Evolutionary conservation across 2,329 filamentous ascomycete species (phyloP), one percentile per base, ranked within the genome.

Genomic region (Botrytis elliptica): DNA sequence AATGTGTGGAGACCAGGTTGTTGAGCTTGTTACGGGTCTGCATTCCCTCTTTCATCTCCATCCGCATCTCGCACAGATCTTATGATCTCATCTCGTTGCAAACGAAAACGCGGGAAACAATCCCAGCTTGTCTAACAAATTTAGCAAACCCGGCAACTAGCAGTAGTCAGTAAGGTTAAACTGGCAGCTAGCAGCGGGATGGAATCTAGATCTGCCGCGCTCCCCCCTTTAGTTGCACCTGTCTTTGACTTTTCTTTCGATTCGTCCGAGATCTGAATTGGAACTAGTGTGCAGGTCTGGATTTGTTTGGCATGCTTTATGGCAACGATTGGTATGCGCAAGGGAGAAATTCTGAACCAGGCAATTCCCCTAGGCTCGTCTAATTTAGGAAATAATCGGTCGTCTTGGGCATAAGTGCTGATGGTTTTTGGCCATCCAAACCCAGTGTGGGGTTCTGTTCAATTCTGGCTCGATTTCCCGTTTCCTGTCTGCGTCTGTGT

Each of bases 1-100:
- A 16, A 57, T 29, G 52, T 9, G n/a, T 33, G 25, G 49, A 25
- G 49, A 16, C 49, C 25, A 55, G n/a, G 52, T 57, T 29, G 52
- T 57, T 57, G 52, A 29, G n/a, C 52, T 29, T 57, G n/a, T 29
- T 29, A 29, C 52, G 52, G 52, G 25, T 7, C n/a, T 55, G 14
- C 49, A 52, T 29, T 55, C 52, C 52, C 52, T 57, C 52, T 57
- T 57, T 57, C 52, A 57, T 29, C 52, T 57, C n/a, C 52, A 57
- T 57, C 52, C 14, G 52, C 52, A 57, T 57, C 7, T 29, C n/a
- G 52, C 52, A 57, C 52, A 57, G 52, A 57, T 57, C n/a, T 57
- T 57, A 57, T 57, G 52, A 57, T 57, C 52, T 57, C 52, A 57
- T 57, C 52, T 57, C 52, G 52, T 57, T 57, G n/a, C 52, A 57